Evolutionary conservation across 495 filamentous ascomycete species (phyloP), one percentile per base, ranked within the genome.

Genomic region (Clohesyomyces aquaticus): DNA sequence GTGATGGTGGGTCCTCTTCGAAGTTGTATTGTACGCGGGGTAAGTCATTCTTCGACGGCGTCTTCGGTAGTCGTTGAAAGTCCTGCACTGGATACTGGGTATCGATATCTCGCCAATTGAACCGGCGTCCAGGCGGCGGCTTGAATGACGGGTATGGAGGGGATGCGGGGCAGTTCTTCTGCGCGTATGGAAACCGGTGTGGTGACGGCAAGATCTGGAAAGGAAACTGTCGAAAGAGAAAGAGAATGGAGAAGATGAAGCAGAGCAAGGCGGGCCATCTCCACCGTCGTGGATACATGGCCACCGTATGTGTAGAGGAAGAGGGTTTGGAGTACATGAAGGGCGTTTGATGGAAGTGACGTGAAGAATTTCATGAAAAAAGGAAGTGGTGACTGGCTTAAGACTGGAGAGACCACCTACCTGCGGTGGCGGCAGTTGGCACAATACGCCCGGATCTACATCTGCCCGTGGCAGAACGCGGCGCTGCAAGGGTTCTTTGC

Each of bases 1-100:
- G 22, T 1, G 22, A 23, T n/a, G 46, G 21, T 14, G 11, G 26
- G 11, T 66, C 56, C 41, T 48, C 32, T 8, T 47, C 49, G 32
- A 66, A 66, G n/a, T 45, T 48, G 55, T 60, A 60, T 46, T 66
- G 63, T 9, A 66, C 32, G 4, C n/a, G 21, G 12, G 63, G 55
- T 22, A 66, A 18, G 21, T 25, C 26, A 21, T 42, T 53, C 18
- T 35, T 47, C 32, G 16, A n/a, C 18, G 4, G 1, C 11, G 19
- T 23, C 11, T 26, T 65, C 11, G 63, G 63, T 1, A 66, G 55
- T 12, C 38, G n/a, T 4, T 48, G 28, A 21, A 60, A 43, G 10
- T 45, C 21, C 21, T 42, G 8, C 14, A 66, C 63, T 1, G 63
- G 63, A 38, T 66, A 22, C 22, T 60, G 55, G 12, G 50, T 52